Base-by-base conservation (phyloP, 176 grass and related monocot species). In the Tuctoria greenei region DNA sequence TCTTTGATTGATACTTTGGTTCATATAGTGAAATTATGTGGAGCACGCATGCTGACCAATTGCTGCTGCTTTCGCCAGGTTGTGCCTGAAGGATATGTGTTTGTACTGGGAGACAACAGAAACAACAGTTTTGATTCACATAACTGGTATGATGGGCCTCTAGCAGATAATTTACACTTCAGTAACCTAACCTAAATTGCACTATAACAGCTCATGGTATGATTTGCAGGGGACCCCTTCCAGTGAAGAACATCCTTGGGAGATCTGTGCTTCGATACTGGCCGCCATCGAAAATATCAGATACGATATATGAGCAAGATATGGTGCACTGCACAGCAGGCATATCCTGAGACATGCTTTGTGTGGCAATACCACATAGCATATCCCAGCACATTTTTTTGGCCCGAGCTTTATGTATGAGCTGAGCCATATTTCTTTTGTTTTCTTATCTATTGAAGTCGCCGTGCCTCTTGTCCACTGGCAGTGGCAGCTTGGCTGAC, bases 121-220 rank as follows among this genome's bases (percentile, higher is more conserved):
- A 99, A 99, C 82, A 83, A 99, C 85, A 99, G 95, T 60, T 95
- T 85, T 10, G 95, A 99, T 64, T 99, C 95, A 76, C 95, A 99
- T 78, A 86, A 99, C 59, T 99, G 95, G 95, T 99, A 90, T 75
- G 79, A 50, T 78, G 44, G 66, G 75, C 8, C 45, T 67, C 36
- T 63, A 44, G 62, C 62, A 5, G 24, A 46, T 13, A 16, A 10
- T 21, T 25, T 68, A 58, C 5, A 50, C 39, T 42, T 49, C 11
- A 66, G 14, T 20, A 49, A 13, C 43, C 43, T 26, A 60, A 50
- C 9, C 10, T 47, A n/a, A 49, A 21, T 59, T 81, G 27, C 6
- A 58, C 12, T 21, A 23, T 9, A 41, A 20, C 61, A 18, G 23
- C 79, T 75, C 15, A 79, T 66, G 9, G 9, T 13, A 0, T 82